Evolutionary conservation across 2,329 filamentous ascomycete genomes (phyloP).

Genomic region (Fusarium globosum): DNA sequence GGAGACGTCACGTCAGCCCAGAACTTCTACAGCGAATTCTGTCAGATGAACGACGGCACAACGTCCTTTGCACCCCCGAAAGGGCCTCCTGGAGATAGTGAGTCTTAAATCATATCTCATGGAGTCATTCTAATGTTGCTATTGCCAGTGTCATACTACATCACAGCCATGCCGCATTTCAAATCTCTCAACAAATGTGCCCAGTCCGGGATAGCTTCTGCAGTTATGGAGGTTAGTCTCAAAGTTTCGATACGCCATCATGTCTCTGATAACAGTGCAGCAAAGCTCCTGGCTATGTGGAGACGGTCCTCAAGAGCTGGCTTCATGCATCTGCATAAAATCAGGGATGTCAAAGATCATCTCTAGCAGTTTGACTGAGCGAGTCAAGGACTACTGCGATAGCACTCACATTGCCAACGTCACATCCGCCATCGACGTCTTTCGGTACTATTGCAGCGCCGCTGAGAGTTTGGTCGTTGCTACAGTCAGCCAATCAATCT

Average conservation of each 20-base stretch:
- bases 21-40: conserved; percentile 63
- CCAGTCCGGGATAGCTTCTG: conserved; percentile 56
- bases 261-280: conserved; percentile 20
- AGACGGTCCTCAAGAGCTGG: conserved; percentile 59
- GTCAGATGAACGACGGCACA: conserved; percentile 61
- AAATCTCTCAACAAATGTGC: conserved; percentile 59
- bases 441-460: conserved; percentile 62
- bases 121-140: neutral
- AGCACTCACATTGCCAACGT: conserved; percentile 58
- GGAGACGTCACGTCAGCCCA: conserved; percentile 61
- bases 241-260: too few species aligned
- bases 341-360: conserved; percentile 57
- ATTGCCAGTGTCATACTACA: conserved; percentile 62
- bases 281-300: conserved; percentile 56
- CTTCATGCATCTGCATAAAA: conserved; percentile 65
- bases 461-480: conserved; percentile 56
- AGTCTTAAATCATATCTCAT: conserved; percentile 32
- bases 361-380: conserved; percentile 56
- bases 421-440: conserved; percentile 58
- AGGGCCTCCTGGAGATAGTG: conserved; percentile 63
- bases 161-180: conserved; percentile 62
- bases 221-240: conserved; percentile 53
- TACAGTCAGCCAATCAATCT: conserved; percentile 54
- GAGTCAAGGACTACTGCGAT: conserved; percentile 58
- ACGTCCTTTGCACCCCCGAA: conserved; percentile 59